These are phyloP conservation scores for Crotalaria pallida DNA, from an alignment of 306 rosid species.

Conservation along the genomic window DNA sequence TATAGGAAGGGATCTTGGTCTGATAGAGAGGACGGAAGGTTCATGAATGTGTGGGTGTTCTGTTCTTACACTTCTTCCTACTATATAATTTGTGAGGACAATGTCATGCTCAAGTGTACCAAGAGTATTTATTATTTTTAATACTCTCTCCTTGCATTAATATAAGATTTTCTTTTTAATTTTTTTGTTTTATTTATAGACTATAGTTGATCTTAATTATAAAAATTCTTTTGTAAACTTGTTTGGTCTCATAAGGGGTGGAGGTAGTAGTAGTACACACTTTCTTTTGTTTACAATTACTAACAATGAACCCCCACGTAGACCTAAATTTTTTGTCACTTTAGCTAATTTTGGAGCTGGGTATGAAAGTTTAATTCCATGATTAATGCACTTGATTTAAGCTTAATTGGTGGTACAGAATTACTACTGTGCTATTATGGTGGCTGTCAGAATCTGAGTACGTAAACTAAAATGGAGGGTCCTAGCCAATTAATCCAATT, in stretches of 20 bases:
- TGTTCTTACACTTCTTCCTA: background rate
- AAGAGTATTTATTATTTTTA: background rate
- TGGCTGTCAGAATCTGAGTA: background rate
- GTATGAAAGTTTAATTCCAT: conserved; percentile 11
- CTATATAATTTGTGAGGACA: conserved; percentile 6
- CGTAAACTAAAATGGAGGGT: background rate
- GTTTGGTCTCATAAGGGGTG: too few relatives aligned
- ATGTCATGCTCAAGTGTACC: background rate
- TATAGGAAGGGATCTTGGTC: background rate
- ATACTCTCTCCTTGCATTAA: too few relatives aligned
- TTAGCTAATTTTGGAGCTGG: background rate
- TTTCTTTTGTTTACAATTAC: too few relatives aligned
- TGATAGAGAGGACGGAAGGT: background rate
- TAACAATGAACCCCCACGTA: background rate
- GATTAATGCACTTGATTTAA: conserved; percentile 1
- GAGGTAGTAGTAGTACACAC: too few relatives aligned
- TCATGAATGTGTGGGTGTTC: background rate
- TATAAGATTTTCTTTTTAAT: too few relatives aligned
- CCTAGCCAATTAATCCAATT: background rate
- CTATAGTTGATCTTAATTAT: too few relatives aligned
- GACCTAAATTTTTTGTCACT: conserved; percentile 51
- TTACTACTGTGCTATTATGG: background rate
- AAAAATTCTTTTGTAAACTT: too few relatives aligned
- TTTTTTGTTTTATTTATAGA: too few relatives aligned
- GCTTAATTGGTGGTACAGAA: background rate